A percentile compares a stretch with the other conserved stretches of the same genome.
These are phyloP conservation scores for Tephrocybe sp. DNA, from an alignment of 768 basidiomycete species.

Conservation along the genomic window DNA sequence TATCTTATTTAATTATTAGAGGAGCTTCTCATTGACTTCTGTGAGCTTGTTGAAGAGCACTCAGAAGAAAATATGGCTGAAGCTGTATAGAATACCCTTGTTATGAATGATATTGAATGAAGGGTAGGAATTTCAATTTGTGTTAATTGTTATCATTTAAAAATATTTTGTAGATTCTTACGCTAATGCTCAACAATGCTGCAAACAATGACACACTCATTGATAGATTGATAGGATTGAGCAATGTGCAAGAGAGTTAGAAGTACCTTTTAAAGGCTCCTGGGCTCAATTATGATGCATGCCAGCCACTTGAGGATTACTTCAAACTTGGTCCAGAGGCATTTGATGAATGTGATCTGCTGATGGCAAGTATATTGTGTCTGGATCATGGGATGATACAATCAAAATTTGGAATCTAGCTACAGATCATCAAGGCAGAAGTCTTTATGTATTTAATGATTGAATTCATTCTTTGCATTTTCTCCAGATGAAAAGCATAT, in stretches of 20 bases:
- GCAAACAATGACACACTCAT: conserved; percentile 9
- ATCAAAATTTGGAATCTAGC: too few relatives aligned
- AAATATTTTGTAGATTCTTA: background rate
- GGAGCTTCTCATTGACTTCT: conserved; percentile 33
- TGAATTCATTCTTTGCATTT: too few relatives aligned
- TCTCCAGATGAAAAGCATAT: too few relatives aligned
- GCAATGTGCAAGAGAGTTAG: background rate
- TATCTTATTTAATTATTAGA: conserved; percentile 18
- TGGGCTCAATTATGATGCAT: conserved; percentile 6
- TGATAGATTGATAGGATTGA: conserved; percentile 7
- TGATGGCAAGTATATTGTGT: too few relatives aligned
- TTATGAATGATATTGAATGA: conserved; percentile 22
- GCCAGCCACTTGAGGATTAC: conserved; percentile 18
- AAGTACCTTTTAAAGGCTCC: background rate
- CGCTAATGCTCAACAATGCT: background rate
- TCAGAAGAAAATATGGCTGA: conserved; percentile 33
- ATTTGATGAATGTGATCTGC: conserved; percentile 22
- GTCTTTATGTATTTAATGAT: too few relatives aligned
- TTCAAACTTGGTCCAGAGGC: conserved; percentile 20
- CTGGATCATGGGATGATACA: too few relatives aligned
- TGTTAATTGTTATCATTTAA: background rate
- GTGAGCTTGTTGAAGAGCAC: conserved; percentile 30
- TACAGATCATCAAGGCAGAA: too few relatives aligned
- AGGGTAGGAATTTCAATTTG: conserved; percentile 15
- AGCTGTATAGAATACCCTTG: conserved; percentile 25